Percentiles rank a stretch among this genome's conserved stretches.
Evolutionary conservation across 805 yeast genomes (phyloP).

Genomic region (Nakazawaea ishiwadae): DNA sequence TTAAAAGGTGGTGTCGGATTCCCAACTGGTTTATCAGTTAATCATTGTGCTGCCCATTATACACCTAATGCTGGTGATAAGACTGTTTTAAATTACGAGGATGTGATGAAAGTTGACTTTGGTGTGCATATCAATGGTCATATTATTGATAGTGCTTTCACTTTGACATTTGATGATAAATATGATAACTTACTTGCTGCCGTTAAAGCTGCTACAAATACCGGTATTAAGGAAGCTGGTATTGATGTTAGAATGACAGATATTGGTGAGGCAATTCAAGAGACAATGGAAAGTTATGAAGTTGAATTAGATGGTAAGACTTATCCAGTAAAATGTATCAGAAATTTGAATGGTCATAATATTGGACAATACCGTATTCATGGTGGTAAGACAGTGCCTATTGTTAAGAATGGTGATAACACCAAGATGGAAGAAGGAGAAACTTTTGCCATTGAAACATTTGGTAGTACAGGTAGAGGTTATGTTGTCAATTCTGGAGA

Average conservation of each 20-base stretch:
- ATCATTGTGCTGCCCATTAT: conserved; percentile 96
- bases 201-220: conserved; percentile 88
- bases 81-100: conserved; percentile 73
- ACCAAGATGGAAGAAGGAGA: conserved; percentile 99
- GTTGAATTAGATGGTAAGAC: conserved; percentile 84
- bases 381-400: conserved; percentile 95
- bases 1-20: conserved; percentile 88
- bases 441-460: conserved; percentile 96
- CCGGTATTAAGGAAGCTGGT: conserved; percentile 91
- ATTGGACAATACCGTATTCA: conserved; percentile 83
- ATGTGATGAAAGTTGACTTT: conserved; percentile 93
- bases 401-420: conserved; percentile 86
- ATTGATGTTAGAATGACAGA: conserved; percentile 94
- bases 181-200: conserved; percentile 81
- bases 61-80: conserved; percentile 96
- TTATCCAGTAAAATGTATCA: conserved; percentile 80
- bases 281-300: conserved; percentile 95
- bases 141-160: conserved; percentile 93
- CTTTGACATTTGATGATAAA: conserved; percentile 79
- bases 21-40: conserved; percentile 95
- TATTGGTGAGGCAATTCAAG: conserved; percentile 94
- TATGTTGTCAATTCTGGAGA: conserved; percentile 85
- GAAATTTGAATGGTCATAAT: conserved; percentile 93
- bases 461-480: conserved; percentile 95
- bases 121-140: conserved; percentile 96